Evolutionary conservation across 805 yeast genomes (phyloP).

Genomic region (Teunomyces barrocoloradensis): DNA sequence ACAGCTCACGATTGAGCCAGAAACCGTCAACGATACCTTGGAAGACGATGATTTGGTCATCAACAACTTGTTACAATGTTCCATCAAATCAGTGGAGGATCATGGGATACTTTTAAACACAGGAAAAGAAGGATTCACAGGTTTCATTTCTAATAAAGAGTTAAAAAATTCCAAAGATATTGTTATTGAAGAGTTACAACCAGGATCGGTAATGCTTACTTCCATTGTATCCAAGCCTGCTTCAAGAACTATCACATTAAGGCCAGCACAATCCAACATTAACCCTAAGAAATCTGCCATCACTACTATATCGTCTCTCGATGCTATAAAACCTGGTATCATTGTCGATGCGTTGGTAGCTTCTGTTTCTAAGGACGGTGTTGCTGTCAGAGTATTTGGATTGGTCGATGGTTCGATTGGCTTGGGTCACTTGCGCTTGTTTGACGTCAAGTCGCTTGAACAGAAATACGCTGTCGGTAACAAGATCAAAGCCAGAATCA

Average conservation of each 20-base stretch:
- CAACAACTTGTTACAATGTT: conserved; percentile 70
- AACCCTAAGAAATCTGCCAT: conserved; percentile 48
- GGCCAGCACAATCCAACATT: conserved; percentile 39
- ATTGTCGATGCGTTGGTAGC: conserved; percentile 70
- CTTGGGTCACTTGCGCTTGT: conserved; percentile 59
- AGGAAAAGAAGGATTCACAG: conserved; percentile 57
- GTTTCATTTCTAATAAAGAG: conserved; percentile 76
- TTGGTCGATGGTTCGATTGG: conserved; percentile 69
- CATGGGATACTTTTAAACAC: conserved; percentile 80
- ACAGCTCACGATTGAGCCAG: conserved; percentile 72
- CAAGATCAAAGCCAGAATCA: conserved; percentile 64
- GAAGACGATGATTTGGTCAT: conserved; percentile 61
- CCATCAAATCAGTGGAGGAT: conserved; percentile 81
- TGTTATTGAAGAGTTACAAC: conserved; percentile 33
- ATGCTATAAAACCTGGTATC: conserved; percentile 84
- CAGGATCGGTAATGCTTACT: conserved; percentile 72
- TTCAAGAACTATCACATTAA: conserved; percentile 58
- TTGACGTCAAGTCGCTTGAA: conserved; percentile 46
- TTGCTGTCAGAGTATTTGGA: conserved; percentile 72
- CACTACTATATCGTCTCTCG: conserved; percentile 64
- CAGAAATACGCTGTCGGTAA: conserved; percentile 70
- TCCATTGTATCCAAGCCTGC: conserved; percentile 48
- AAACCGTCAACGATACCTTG: conserved; percentile 59
- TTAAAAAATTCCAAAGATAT: conserved; percentile 37
- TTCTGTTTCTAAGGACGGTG: conserved; percentile 58